Percentiles rank a stretch among this genome's conserved stretches.
Conservation (phyloP, 257 asterid species). For the Fraxinus excelsior region DNA sequence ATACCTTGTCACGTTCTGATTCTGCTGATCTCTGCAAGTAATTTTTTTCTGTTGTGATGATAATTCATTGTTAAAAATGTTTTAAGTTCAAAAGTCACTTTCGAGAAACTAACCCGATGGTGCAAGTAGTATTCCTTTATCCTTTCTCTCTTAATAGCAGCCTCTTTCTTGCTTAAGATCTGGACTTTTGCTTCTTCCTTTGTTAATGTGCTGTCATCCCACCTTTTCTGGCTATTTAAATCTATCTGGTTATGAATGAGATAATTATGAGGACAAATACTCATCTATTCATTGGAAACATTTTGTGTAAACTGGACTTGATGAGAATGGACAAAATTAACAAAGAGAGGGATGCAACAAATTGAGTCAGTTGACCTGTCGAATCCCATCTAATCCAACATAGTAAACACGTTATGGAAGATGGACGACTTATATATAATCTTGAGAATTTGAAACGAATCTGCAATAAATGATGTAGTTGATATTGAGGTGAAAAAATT, state of each 20-base stretch:
- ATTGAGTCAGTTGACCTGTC: background rate
- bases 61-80: slow-evolving; percentile 2
- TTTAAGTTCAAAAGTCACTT: slow-evolving; percentile 5
- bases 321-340: no score
- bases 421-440: no score
- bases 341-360: background rate
- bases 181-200: slow-evolving; percentile 59
- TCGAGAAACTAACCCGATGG: slow-evolving; percentile 68
- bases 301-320: background rate
- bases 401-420: background rate
- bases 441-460: background rate
- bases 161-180: slow-evolving; percentile 65
- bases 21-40: slow-evolving; percentile 79
- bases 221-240: slow-evolving; percentile 70
- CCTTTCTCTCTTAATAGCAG: slow-evolving; percentile 72
- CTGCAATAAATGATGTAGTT: background rate
- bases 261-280: background rate
- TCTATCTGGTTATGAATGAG: slow-evolving; percentile 51
- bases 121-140: slow-evolving; percentile 70
- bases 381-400: background rate
- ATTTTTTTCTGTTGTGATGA: background rate
- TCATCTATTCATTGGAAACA: background rate
- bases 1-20: slow-evolving; percentile 60
- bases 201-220: slow-evolving; percentile 75
- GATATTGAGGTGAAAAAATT: background rate